Conservation (phyloP, 2,329 filamentous ascomycete species). For the Colletotrichum sp. region DNA sequence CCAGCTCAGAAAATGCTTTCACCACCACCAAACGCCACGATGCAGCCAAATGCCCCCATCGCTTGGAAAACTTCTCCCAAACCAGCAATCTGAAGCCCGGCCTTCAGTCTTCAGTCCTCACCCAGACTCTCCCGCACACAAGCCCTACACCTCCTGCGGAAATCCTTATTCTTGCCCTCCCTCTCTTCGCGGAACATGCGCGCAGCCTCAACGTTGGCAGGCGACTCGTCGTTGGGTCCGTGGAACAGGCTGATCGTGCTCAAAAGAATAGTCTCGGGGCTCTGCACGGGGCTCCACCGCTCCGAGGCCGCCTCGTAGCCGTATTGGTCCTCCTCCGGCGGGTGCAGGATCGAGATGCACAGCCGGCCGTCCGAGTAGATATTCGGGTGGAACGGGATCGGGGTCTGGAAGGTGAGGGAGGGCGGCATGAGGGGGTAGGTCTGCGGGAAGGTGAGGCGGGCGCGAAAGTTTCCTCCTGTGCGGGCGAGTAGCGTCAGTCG, state of each 20-base stretch:
- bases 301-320: conserved; percentile 92
- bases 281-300: conserved; percentile 94
- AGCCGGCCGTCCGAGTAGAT: conserved; percentile 88
- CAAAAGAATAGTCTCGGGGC: conserved; percentile 90
- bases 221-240: conserved; percentile 92
- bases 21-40: not conserved
- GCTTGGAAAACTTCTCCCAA: too few species aligned
- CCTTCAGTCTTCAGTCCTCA: conserved; percentile 57
- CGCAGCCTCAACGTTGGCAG: conserved; percentile 94
- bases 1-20: not conserved
- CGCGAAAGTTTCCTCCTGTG: conserved; percentile 85
- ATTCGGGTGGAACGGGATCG: conserved; percentile 92
- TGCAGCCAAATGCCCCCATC: too few species aligned
- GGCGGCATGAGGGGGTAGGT: conserved; percentile 90
- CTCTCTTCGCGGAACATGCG: conserved; percentile 83
- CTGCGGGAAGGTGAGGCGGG: conserved; percentile 79
- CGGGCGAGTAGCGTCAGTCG: not conserved
- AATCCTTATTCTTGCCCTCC: conserved; percentile 68
- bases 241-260: conserved; percentile 92
- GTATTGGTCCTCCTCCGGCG: conserved; percentile 91
- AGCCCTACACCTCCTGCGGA: conserved; percentile 77
- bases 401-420: conserved; percentile 82
- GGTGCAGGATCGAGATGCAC: conserved; percentile 96
- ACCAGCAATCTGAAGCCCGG: not conserved
- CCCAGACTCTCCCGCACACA: conserved; percentile 84